Percentiles rank a stretch among this genome's conserved stretches.
Conservation (phyloP, 768 basidiomycete species). For the Hypholoma sublateritium region DNA sequence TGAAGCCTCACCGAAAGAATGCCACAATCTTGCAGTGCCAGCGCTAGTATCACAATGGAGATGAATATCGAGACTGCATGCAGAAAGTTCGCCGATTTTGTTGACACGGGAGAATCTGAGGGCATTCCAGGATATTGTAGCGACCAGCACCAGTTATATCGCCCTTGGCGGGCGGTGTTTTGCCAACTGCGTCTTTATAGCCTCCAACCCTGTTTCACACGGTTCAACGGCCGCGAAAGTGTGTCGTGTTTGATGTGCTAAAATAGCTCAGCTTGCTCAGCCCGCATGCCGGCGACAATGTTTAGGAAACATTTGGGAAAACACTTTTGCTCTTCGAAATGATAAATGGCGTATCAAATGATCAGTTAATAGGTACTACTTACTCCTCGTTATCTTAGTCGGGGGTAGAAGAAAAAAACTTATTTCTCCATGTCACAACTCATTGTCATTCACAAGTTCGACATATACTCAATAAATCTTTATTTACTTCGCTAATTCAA, state of each 20-base stretch:
- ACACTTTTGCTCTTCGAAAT: too few species aligned
- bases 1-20: slow-evolving; percentile 22
- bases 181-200: not conserved
- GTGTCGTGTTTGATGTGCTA: not conserved
- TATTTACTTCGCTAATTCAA: too few species aligned
- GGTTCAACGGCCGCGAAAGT: not conserved
- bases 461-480: too few species aligned
- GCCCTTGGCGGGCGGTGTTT: slow-evolving; percentile 9
- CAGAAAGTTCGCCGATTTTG: slow-evolving; percentile 20
- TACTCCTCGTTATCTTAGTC: too few species aligned
- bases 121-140: slow-evolving; percentile 23
- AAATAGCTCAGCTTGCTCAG: not conserved
- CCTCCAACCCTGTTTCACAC: not conserved
- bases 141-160: slow-evolving; percentile 24
- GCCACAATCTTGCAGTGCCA: slow-evolving; percentile 21
- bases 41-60: slow-evolving; percentile 16
- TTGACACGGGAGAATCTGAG: slow-evolving; percentile 11
- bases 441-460: too few species aligned
- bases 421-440: too few species aligned
- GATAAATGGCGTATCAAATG: too few species aligned
- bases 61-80: slow-evolving; percentile 23
- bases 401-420: too few species aligned
- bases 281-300: too few species aligned
- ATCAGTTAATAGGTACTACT: too few species aligned
- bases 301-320: too few species aligned